Evolutionary conservation across 345 rosid species (phyloP).

Genomic region (Trapa incisa): DNA sequence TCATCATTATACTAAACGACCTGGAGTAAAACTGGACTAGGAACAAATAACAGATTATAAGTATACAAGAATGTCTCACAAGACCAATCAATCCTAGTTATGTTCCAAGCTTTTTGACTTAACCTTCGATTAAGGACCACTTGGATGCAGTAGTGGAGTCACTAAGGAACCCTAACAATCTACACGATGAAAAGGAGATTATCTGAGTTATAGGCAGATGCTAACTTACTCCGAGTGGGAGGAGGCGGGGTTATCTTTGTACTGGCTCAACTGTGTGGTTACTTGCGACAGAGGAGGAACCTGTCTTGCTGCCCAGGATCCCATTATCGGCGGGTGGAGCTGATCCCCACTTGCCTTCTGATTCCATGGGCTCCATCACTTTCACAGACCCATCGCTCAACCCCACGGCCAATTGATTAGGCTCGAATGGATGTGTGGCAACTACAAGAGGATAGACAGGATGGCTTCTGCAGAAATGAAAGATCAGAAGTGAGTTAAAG

Average conservation of each 20-base stretch:
- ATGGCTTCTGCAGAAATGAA: slow-evolving; percentile 34
- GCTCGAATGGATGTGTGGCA: slow-evolving; percentile 64
- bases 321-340: slow-evolving; percentile 54
- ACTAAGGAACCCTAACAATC: slow-evolving; percentile 9
- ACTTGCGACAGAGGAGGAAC: slow-evolving; percentile 68
- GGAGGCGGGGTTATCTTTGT: slow-evolving; percentile 34
- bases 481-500: neutral
- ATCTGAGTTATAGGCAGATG: neutral
- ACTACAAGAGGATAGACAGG: slow-evolving; percentile 51
- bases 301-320: slow-evolving; percentile 39
- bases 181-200: slow-evolving; percentile 5
- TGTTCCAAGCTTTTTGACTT: neutral
- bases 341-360: slow-evolving; percentile 67
- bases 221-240: neutral
- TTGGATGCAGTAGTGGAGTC: neutral
- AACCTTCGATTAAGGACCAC: neutral
- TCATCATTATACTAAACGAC: no score
- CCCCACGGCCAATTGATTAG: slow-evolving; percentile 68
- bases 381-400: slow-evolving; percentile 56
- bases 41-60: neutral
- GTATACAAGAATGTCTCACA: neutral
- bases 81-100: slow-evolving; percentile 1
- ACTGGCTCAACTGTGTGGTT: slow-evolving; percentile 63
- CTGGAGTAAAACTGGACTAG: no score
- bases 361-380: slow-evolving; percentile 62